These are phyloP conservation scores for Plenodomus lindquistii DNA, from an alignment of 2,329 filamentous ascomycete species.

Conservation along the genomic window DNA sequence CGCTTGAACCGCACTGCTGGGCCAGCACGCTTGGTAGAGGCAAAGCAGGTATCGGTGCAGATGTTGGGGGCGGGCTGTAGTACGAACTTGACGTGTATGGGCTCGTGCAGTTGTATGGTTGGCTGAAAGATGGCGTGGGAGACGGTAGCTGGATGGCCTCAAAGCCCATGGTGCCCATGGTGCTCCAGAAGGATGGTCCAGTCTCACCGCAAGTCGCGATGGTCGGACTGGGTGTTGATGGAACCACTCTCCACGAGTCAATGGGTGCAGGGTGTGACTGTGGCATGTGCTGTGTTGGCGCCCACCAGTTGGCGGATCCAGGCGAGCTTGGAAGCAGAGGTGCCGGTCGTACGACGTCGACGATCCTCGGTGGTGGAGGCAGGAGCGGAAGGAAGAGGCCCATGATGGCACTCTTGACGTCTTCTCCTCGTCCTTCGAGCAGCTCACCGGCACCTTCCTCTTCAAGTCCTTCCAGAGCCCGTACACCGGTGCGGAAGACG, in stretches of 20 bases:
- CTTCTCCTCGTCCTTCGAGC: slow-evolving; percentile 85
- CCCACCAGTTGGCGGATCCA: slow-evolving; percentile 77
- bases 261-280: slow-evolving; percentile 70
- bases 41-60: slow-evolving; percentile 73
- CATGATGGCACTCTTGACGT: slow-evolving; percentile 87
- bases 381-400: slow-evolving; percentile 83
- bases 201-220: slow-evolving; percentile 72
- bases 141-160: slow-evolving; percentile 73
- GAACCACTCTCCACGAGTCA: slow-evolving; percentile 87
- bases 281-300: slow-evolving; percentile 62
- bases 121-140: slow-evolving; percentile 77
- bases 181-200: slow-evolving; percentile 75
- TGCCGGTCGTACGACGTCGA: slow-evolving; percentile 86
- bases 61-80: slow-evolving; percentile 78
- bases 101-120: slow-evolving; percentile 54
- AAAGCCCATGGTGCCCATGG: slow-evolving; percentile 63
- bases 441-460: slow-evolving; percentile 95
- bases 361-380: slow-evolving; percentile 82
- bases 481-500: slow-evolving; percentile 86
- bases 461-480: slow-evolving; percentile 91
- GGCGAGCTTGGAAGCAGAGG: slow-evolving; percentile 84
- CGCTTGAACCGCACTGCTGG: slow-evolving; percentile 77
- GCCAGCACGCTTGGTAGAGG: slow-evolving; percentile 86
- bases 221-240: slow-evolving; percentile 79
- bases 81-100: slow-evolving; percentile 68